phyloP scores from a whole-genome alignment of 2,329 filamentous ascomycete genomes.

The Pseudocercospora eumusae region DNA sequence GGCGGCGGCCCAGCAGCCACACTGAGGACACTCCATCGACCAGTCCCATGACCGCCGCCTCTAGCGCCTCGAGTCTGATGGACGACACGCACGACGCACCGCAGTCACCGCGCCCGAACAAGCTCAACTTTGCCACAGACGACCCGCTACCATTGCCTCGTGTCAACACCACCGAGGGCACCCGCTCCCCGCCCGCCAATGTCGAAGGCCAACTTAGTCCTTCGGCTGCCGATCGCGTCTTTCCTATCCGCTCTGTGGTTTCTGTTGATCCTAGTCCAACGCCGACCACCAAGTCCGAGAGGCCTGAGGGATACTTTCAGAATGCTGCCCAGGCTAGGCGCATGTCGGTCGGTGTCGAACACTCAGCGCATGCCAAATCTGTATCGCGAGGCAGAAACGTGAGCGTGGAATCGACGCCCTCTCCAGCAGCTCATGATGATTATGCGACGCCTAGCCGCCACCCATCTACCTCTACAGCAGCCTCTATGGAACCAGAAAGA shows the following conservation, averaged over 20 bases:
- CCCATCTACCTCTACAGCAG: slow-evolving; percentile 20
- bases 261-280: slow-evolving; percentile 63
- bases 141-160: slow-evolving; percentile 12
- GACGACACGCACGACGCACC: slow-evolving; percentile 4
- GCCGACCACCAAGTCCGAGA: slow-evolving; percentile 22
- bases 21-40: slow-evolving; percentile 10
- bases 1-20: slow-evolving; percentile 14
- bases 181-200: slow-evolving; percentile 11
- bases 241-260: slow-evolving; percentile 78
- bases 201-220: slow-evolving; percentile 43
- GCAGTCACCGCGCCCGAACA: slow-evolving; percentile 14
- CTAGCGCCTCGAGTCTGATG: slow-evolving; percentile 5
- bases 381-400: slow-evolving; percentile 16
- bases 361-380: neutral
- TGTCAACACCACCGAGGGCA: neutral
- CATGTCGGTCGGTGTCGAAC: slow-evolving; percentile 16
- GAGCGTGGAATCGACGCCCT: slow-evolving; percentile 14
- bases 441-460: slow-evolving; percentile 13
- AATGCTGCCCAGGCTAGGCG: slow-evolving; percentile 29
- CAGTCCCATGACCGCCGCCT: slow-evolving; percentile 1
- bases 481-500: slow-evolving; percentile 7
- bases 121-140: slow-evolving; percentile 15
- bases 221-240: slow-evolving; percentile 63
- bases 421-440: slow-evolving; percentile 12
- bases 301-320: slow-evolving; percentile 42